Base-by-base conservation (phyloP, 306 rosid genomes). In the Spatholobus suberectus region DNA sequence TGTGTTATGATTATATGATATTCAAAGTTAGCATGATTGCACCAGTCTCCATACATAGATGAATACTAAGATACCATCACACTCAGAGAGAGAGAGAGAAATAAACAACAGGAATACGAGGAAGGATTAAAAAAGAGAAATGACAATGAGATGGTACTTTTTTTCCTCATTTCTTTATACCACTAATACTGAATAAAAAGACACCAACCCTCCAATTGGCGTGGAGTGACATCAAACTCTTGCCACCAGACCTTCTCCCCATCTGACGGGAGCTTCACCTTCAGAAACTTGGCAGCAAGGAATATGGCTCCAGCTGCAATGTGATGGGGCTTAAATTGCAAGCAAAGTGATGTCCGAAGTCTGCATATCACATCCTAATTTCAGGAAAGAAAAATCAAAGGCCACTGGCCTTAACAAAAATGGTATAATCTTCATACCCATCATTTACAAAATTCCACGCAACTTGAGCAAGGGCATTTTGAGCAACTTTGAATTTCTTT, bases 191-290 rank as follows among this genome's bases (percentile, higher is more conserved):
- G 81, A 84, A 76, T 85, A 75, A 85, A 83, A 83, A 70, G 92
- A 89, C 85, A 90, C 97, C 91, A 86, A 96, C 99, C 99, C 95
- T 96, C 99, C 96, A 96, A 91, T 83, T 96, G 98, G 83, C 99
- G 98, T 80, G 99, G 98, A 83, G 96, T 96, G 89, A 96, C 98
- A 81, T 96, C 99, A 84, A 96, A 92, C 89, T 96, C 99, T 87
- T 93, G 99, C 99, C 99, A 96, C 99, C 99, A 96, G 77, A 93
- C 94, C 93, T 91, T 96, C 91, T 96, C 99, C 76, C 99, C 99
- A 83, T 96, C 98, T 40, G 97, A 89, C n/a, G 99, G 99, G 78
- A 96, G 98, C 87, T 94, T 94, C 82, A 96, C 99, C 89, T 93
- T 94, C 63, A 96, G 96, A 87, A 96, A 93, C 88, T 94, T 96